These are phyloP conservation scores for Buddleja alternifolia DNA, from an alignment of 257 asterid species.

Conservation along the genomic window DNA sequence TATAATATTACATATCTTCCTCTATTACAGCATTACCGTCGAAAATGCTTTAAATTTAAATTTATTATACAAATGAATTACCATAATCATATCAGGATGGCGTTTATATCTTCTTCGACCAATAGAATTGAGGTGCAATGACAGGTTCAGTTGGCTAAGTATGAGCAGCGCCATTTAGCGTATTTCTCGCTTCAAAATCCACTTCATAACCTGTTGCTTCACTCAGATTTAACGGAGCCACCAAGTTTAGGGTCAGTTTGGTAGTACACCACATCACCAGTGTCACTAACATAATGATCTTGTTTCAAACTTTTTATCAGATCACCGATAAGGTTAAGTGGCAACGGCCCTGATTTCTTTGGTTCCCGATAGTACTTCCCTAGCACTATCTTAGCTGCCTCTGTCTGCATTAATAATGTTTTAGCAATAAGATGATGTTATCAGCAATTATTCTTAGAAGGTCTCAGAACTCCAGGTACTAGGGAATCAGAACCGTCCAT, in stretches of 20 bases:
- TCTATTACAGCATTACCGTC: background rate
- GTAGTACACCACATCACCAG: slow-evolving; percentile 44
- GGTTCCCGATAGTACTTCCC: slow-evolving; percentile 46
- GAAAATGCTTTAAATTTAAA: background rate
- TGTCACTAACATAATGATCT: slow-evolving; percentile 43
- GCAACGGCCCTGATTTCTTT: slow-evolving; percentile 35
- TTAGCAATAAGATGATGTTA: background rate
- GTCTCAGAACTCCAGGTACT: too few species aligned
- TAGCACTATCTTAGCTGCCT: slow-evolving; percentile 37
- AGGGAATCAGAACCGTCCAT: too few species aligned
- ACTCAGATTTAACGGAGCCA: background rate
- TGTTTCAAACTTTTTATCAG: slow-evolving; percentile 33
- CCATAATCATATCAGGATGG: background rate
- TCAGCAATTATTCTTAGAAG: background rate
- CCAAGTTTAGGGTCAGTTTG: slow-evolving; percentile 29
- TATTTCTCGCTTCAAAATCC: background rate
- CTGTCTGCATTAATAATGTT: slow-evolving; percentile 30
- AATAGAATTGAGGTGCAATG: too few species aligned
- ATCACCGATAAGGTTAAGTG: slow-evolving; percentile 32
- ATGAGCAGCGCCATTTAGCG: too few species aligned
- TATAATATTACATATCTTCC: background rate
- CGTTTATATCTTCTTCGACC: background rate
- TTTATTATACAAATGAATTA: background rate
- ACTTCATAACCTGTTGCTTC: background rate
- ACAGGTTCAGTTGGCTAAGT: too few species aligned